phyloP scores from a whole-genome alignment of 305 asterid genomes.

The Rubia occidens region DNA sequence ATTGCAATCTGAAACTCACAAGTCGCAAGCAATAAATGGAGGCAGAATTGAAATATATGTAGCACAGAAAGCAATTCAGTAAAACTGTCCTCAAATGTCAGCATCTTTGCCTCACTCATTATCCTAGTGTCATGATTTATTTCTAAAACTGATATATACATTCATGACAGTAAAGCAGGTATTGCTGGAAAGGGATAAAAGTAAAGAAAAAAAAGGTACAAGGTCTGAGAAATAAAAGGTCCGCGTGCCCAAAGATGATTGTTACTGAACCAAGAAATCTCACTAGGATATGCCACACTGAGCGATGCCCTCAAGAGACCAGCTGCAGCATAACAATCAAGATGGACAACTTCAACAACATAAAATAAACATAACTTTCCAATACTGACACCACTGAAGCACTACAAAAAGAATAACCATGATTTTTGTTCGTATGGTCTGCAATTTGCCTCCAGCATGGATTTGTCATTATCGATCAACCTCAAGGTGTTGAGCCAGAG shows the following conservation, averaged over 20 bases:
- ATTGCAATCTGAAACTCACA: not conserved
- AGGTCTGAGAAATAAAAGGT: constrained; percentile 10
- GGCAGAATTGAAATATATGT: not conserved
- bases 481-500: not conserved
- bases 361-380: constrained; percentile 3
- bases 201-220: not conserved
- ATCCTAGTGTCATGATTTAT: not conserved
- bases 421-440: not conserved
- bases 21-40: not conserved
- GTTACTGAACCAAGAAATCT: not conserved
- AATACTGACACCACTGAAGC: not conserved
- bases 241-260: constrained; percentile 9
- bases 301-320: not conserved
- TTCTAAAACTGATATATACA: not conserved
- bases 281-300: not conserved
- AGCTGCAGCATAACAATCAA: constrained; percentile 1
- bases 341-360: not conserved
- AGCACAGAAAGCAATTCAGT: not conserved
- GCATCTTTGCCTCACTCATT: not conserved
- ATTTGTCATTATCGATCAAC: not conserved
- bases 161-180: not conserved
- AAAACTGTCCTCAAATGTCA: not conserved
- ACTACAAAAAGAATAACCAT: constrained; percentile 10
- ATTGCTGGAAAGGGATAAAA: not conserved
- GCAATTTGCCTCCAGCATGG: constrained; percentile 1